These are phyloP conservation scores for Colletotrichum costaricense DNA, from an alignment of 2,329 filamentous ascomycete genomes.

Conservation along the genomic window DNA sequence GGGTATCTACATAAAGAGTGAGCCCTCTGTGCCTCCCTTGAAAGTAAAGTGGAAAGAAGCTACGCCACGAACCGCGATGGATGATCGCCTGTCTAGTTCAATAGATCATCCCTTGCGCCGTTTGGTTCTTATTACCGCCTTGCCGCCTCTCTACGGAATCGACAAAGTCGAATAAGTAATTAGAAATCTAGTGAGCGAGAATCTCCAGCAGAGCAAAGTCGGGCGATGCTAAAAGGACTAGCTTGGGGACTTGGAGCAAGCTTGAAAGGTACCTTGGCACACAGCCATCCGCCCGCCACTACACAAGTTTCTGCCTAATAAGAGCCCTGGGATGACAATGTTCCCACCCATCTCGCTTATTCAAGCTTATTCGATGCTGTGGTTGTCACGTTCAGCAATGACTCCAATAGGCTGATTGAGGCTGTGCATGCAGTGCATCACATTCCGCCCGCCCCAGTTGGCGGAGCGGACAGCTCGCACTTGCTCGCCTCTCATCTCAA, in stretches of 20 bases:
- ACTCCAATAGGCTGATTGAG: background rate
- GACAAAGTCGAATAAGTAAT: background rate
- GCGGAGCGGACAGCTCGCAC: background rate
- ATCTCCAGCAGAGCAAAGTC: background rate
- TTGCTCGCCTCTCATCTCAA: too few relatives aligned
- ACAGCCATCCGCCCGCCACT: background rate
- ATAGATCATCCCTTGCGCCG: background rate
- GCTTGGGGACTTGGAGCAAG: background rate
- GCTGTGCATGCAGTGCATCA: background rate
- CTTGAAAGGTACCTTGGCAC: background rate
- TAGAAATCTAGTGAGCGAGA: background rate
- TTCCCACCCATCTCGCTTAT: background rate
- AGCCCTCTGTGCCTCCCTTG: background rate
- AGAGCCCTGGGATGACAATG: background rate
- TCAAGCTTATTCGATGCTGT: conserved; percentile 9
- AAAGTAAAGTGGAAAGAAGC: background rate
- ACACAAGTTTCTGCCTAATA: conserved; percentile 7
- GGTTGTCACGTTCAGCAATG: background rate
- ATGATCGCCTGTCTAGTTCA: background rate
- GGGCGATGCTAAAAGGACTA: background rate
- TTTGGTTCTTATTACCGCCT: background rate
- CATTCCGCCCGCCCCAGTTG: background rate
- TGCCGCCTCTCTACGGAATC: background rate
- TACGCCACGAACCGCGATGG: background rate
- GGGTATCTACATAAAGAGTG: background rate